Conservation (phyloP, 1,284 basidiomycete genomes). For the Fomitopsis palustris region DNA sequence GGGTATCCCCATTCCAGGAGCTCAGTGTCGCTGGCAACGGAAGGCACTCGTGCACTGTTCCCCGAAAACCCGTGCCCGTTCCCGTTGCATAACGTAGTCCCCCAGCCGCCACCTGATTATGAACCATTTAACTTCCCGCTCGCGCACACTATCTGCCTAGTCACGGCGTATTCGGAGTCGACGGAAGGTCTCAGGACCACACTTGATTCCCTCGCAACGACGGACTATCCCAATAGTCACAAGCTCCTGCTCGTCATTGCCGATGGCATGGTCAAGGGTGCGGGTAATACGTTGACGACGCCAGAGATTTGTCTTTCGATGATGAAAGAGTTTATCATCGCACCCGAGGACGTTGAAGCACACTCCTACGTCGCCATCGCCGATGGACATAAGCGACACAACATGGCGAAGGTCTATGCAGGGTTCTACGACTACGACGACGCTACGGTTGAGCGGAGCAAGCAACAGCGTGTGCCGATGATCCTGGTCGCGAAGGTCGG, state of each 20-base stretch:
- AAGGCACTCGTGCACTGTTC: conserved; percentile 45
- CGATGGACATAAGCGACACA: conserved; percentile 98
- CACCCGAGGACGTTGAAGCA: conserved; percentile 84
- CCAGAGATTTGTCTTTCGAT: conserved; percentile 94
- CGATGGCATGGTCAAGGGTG: conserved; percentile 98
- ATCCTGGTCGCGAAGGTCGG: conserved; percentile 93
- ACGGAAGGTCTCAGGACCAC: conserved; percentile 96
- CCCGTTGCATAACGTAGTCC: conserved; percentile 87
- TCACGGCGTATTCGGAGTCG: conserved; percentile 98
- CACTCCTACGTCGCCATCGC: conserved; percentile 99
- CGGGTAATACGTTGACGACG: conserved; percentile 82
- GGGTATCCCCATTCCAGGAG: conserved; percentile 75
- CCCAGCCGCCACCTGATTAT: conserved; percentile 88
- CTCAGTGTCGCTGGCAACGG: conserved; percentile 68
- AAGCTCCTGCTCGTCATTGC: conserved; percentile 95
- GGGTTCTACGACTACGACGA: conserved; percentile 98
- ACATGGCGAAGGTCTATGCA: conserved; percentile 98
- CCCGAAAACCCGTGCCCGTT: conserved; percentile 81
- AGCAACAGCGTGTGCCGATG: conserved; percentile 96
- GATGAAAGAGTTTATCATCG: conserved; percentile 96
- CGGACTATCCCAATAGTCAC: conserved; percentile 98
- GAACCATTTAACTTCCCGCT: conserved; percentile 97
- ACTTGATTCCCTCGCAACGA: conserved; percentile 95
- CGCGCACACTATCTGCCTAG: conserved; percentile 91
- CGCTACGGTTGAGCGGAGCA: conserved; percentile 86